phyloP scores from a whole-genome alignment of 768 basidiomycete genomes.

The Lactarius sanguifluus region DNA sequence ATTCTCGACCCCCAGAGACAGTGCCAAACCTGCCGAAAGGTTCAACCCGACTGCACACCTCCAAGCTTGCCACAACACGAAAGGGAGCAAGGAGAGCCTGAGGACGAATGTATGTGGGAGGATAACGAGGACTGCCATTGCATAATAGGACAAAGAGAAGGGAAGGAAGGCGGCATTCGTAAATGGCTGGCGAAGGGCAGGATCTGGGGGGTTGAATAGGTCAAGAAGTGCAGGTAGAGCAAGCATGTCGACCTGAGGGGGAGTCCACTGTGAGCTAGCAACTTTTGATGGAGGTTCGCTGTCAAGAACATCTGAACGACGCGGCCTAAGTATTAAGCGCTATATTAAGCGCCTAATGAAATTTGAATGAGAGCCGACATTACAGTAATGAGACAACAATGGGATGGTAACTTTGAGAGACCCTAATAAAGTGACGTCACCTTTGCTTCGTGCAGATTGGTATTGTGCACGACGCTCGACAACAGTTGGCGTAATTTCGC shows the following conservation, averaged over 20 bases:
- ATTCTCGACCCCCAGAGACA: constrained; percentile 37
- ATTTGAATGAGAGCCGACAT: too few species aligned
- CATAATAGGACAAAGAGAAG: neutral
- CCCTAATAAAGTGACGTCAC: too few species aligned
- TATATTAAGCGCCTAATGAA: too few species aligned
- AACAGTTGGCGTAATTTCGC: too few species aligned
- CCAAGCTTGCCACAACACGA: neutral
- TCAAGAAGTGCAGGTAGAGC: neutral
- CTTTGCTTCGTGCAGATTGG: too few species aligned
- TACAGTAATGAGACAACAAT: too few species aligned
- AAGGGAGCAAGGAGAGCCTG: neutral
- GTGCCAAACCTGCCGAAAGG: constrained; percentile 47
- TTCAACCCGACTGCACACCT: constrained; percentile 32
- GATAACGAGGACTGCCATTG: neutral
- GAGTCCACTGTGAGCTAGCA: neutral
- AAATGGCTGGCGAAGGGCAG: neutral
- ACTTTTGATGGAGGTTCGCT: too few species aligned
- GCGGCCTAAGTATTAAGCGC: too few species aligned
- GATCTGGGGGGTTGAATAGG: neutral
- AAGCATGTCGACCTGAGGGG: neutral
- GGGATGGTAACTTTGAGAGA: too few species aligned
- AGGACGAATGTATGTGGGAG: neutral
- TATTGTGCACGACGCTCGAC: too few species aligned
- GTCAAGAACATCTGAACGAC: too few species aligned
- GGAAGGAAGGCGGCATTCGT: neutral